Evolutionary conservation across 2,329 filamentous ascomycete species (phyloP), one percentile per base, ranked within the genome.

Genomic region (Aspergillus sp.): DNA sequence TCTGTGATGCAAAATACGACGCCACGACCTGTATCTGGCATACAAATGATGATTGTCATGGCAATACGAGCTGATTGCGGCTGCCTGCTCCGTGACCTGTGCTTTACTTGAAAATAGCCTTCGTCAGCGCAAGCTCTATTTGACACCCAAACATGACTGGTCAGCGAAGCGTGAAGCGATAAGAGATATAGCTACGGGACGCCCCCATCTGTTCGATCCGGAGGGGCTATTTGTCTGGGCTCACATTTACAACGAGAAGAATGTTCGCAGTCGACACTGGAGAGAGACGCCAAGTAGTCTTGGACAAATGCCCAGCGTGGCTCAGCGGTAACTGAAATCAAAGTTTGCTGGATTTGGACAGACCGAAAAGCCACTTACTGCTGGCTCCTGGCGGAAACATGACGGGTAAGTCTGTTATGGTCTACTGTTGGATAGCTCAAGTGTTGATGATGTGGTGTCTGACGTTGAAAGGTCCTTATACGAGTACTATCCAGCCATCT

Each of bases 201-300:
- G 23, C 25, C 32, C 25, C 27, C 47, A 11, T 32, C 47, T 17
- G 19, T 17, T 25, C 17, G 10, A 27, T 17, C n/a, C 47, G 15
- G 25, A 8, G 41, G 21, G 10, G 41, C 19, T 23, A 3, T 44
- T 21, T 19, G 41, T 44, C 41, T 44, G 21, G 41, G 41, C 41
- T 21, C 41, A 23, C 41, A 44, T 44, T 13, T 13, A 23, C 41
- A 10, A 19, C 41, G 13, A 44, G 21, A 15, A 36, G 11, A 17
- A 44, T 44, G 19, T 19, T 44, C 19, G 19, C 41, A 44, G 11
- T 1, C 41, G 4, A 13, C 41, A 44, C 41, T 8, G 27, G 54
- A 44, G 58, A 60, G 53, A 56, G 8, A 53, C 21, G 62, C 63
- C 63, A 65, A 65, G 61, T n/a, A 17, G 19, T 21, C 19, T 54